Conservation (phyloP, 352 stramenopile genomes). For the Aphanomyces stellatus region DNA sequence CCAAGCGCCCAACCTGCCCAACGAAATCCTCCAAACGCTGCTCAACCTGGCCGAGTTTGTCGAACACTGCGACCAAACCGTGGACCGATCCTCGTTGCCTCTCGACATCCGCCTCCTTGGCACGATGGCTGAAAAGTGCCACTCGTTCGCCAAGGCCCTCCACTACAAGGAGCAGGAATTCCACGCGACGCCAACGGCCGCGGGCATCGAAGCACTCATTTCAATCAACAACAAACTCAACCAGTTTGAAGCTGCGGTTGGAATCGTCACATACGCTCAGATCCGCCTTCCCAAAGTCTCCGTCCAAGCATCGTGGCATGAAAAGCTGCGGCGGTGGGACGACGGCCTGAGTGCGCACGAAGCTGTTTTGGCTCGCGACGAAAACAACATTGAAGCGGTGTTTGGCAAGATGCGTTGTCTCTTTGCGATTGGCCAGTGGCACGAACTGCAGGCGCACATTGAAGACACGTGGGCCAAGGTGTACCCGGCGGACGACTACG, state of each 20-base stretch:
- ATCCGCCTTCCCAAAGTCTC: conserved; percentile 65
- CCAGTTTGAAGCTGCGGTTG: conserved; percentile 95
- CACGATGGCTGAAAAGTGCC: conserved; percentile 95
- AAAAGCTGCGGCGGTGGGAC: conserved; percentile 97
- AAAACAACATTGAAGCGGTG: conserved; percentile 91
- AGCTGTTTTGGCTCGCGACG: conserved; percentile 48
- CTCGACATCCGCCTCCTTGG: conserved; percentile 97
- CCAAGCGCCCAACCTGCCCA: conserved; percentile 85
- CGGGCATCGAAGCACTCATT: conserved; percentile 97
- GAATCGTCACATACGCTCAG: conserved; percentile 93
- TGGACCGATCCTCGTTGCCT: conserved; percentile 48
- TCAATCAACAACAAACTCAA: conserved; percentile 98
- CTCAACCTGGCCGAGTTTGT: conserved; percentile 99
- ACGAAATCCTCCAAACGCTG: conserved; percentile 97
- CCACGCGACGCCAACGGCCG: conserved; percentile 79
- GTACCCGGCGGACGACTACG: conserved; percentile 53
- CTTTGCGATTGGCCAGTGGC: conserved; percentile 96
- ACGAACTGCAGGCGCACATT: conserved; percentile 92
- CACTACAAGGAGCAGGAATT: conserved; percentile 99
- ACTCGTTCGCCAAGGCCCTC: conserved; percentile 98
- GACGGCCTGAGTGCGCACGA: conserved; percentile 95
- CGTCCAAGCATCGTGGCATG: conserved; percentile 95
- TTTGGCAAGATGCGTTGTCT: conserved; percentile 98
- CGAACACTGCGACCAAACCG: conserved; percentile 94
- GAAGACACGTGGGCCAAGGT: conserved; percentile 80